A percentile compares a stretch with the other conserved stretches of the same genome.
These are phyloP conservation scores for Tetracentron sinense DNA, from an alignment of 164 flowering plant species.

Conservation along the genomic window DNA sequence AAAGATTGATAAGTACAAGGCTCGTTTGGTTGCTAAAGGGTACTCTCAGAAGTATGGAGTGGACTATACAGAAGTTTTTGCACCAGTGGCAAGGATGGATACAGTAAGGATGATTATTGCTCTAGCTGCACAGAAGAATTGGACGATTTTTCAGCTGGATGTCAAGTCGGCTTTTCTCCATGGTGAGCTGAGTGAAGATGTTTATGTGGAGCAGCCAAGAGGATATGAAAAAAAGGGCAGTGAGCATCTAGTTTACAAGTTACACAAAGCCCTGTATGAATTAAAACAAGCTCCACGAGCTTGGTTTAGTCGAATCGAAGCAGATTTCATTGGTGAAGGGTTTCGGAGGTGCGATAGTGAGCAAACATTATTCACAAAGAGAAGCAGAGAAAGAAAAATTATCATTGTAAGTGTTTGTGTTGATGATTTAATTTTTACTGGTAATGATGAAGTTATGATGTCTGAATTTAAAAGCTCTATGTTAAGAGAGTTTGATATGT, in stretches of 20 bases:
- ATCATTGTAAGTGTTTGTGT: slow-evolving; percentile 15
- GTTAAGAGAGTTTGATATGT: slow-evolving; percentile 13
- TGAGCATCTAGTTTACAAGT: slow-evolving; percentile 17
- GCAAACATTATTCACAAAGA: slow-evolving; percentile 16
- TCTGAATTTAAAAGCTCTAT: slow-evolving; percentile 17
- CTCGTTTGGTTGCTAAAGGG: slow-evolving; percentile 15
- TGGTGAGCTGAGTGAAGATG: slow-evolving; percentile 18
- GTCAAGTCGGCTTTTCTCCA: slow-evolving; percentile 16
- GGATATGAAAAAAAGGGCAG: slow-evolving; percentile 19
- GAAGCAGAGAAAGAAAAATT: not conserved
- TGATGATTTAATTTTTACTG: no score
- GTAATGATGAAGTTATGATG: slow-evolving; percentile 11
- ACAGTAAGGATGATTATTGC: slow-evolving; percentile 21
- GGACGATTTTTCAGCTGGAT: slow-evolving; percentile 17
- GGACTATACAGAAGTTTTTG: slow-evolving; percentile 18
- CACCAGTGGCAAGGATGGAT: slow-evolving; percentile 25
- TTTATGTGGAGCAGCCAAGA: slow-evolving; percentile 22
- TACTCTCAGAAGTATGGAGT: slow-evolving; percentile 12
- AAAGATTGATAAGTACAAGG: slow-evolving; percentile 6
- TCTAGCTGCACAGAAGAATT: slow-evolving; percentile 11
- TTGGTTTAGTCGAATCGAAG: slow-evolving; percentile 18
- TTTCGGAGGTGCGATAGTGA: slow-evolving; percentile 13
- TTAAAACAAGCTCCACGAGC: slow-evolving; percentile 21
- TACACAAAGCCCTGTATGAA: slow-evolving; percentile 21
- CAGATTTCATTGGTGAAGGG: slow-evolving; percentile 11